phyloP scores from a whole-genome alignment of 768 basidiomycete species.

The Hygrophoropsis aurantiaca region DNA sequence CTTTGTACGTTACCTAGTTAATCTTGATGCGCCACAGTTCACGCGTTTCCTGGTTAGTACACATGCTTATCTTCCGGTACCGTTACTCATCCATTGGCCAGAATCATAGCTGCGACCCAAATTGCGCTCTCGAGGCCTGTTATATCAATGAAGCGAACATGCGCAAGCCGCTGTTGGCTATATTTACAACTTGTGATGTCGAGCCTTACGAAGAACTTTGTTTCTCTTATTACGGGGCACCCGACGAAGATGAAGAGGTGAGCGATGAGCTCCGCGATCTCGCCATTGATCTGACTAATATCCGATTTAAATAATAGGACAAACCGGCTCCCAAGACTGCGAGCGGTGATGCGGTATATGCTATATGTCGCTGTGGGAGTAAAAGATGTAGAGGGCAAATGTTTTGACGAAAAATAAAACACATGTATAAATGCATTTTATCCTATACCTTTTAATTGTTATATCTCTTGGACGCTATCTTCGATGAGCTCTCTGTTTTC shows the following conservation, averaged over 20 bases:
- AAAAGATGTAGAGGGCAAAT: constrained; percentile 46
- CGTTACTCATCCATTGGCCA: constrained; percentile 25
- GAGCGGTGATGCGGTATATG: constrained; percentile 44
- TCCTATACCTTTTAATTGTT: too few species aligned
- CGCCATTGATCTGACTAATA: too few species aligned
- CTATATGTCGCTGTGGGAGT: constrained; percentile 51
- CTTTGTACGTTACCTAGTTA: background rate
- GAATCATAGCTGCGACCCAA: constrained; percentile 94
- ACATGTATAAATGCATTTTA: too few species aligned
- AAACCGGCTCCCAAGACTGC: background rate
- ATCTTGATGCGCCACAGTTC: constrained; percentile 51
- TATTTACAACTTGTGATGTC: constrained; percentile 69
- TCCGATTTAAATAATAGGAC: too few species aligned
- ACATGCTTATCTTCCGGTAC: background rate
- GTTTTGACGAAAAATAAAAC: constrained; percentile 18
- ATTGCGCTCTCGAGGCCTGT: constrained; percentile 66
- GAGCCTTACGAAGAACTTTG: constrained; percentile 68
- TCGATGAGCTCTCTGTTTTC: too few species aligned
- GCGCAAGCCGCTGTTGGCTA: constrained; percentile 63
- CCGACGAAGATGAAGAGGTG: constrained; percentile 38
- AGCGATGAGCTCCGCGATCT: background rate
- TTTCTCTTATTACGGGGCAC: constrained; percentile 72
- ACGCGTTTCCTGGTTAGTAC: constrained; percentile 83
- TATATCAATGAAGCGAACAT: constrained; percentile 79
- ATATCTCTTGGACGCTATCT: too few species aligned